phyloP scores from a whole-genome alignment of 768 basidiomycete genomes.

The Ramaria rubella region DNA sequence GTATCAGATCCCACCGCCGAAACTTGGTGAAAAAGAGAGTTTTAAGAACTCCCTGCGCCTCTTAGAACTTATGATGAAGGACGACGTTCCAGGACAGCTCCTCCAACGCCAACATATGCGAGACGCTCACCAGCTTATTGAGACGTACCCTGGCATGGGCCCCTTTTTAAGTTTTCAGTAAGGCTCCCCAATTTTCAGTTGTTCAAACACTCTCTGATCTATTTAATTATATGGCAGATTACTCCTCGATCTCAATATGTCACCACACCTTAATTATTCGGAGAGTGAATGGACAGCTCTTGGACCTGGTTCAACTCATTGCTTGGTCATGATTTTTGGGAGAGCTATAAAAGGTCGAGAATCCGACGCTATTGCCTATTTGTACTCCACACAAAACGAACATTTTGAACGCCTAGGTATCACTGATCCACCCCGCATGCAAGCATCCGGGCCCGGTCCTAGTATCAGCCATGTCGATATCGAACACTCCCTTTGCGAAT shows the following conservation, averaged over 20 bases:
- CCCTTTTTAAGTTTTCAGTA: constrained; percentile 69
- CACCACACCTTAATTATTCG: constrained; percentile 46
- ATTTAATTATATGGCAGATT: constrained; percentile 20
- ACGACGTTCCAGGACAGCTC: constrained; percentile 44
- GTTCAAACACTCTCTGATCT: too few species aligned
- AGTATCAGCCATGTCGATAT: constrained; percentile 55
- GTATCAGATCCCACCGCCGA: constrained; percentile 66
- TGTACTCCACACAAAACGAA: constrained; percentile 49
- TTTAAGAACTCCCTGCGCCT: constrained; percentile 60
- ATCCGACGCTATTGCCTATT: constrained; percentile 55
- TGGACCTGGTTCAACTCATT: constrained; percentile 66
- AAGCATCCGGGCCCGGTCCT: constrained; percentile 13
- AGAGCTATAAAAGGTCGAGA: constrained; percentile 35
- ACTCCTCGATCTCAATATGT: constrained; percentile 19
- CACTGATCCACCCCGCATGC: constrained; percentile 20
- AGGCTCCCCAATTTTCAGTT: constrained; percentile 33
- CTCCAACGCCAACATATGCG: constrained; percentile 45
- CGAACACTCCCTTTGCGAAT: constrained; percentile 74
- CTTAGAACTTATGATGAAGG: constrained; percentile 44
- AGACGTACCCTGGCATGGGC: constrained; percentile 64
- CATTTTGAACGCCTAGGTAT: constrained; percentile 56
- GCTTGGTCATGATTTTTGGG: constrained; percentile 42
- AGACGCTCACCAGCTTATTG: constrained; percentile 50
- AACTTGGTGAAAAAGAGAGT: constrained; percentile 38
- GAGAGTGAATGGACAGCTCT: constrained; percentile 64